Conservation (phyloP, 768 basidiomycete genomes). For the Tremella yokohamensis region DNA sequence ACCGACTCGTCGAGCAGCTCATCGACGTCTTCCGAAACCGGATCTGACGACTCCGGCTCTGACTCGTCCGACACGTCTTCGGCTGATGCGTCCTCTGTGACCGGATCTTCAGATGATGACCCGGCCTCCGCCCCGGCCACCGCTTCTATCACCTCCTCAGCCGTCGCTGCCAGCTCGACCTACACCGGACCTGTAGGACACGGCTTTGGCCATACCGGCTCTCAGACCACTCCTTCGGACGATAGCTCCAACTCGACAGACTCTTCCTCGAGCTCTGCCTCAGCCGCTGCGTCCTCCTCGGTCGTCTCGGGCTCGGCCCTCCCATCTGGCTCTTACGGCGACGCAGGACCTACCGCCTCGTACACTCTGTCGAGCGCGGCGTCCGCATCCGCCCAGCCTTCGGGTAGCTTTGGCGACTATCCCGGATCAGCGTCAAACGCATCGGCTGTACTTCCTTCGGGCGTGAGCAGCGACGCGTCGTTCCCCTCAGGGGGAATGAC, state of each 20-base stretch:
- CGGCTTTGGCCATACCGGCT: slow-evolving; percentile 5
- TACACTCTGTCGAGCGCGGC: background rate
- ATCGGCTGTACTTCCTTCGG: background rate
- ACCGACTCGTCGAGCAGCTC: background rate
- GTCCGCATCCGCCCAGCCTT: background rate
- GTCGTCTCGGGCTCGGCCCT: background rate
- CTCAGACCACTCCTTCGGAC: background rate
- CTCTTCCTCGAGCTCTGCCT: slow-evolving; percentile 1
- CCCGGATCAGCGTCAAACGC: background rate
- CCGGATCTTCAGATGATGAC: background rate
- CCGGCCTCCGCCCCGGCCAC: slow-evolving; percentile 1
- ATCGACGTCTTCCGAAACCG: slow-evolving; percentile 2
- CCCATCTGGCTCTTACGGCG: background rate
- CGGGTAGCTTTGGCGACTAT: background rate
- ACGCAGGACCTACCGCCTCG: background rate
- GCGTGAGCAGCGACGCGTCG: background rate
- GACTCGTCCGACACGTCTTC: slow-evolving; percentile 9
- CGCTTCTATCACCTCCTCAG: background rate
- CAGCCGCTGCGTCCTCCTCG: background rate
- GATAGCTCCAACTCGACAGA: background rate
- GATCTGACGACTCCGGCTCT: slow-evolving; percentile 9
- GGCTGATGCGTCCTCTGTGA: slow-evolving; percentile 5
- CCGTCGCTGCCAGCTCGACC: background rate
- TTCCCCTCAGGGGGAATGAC: slow-evolving; percentile 1
- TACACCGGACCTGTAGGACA: slow-evolving; percentile 3